Evolutionary conservation across 2,329 filamentous ascomycete species (phyloP), one percentile per base, ranked within the genome.

Genomic region (Neofusicoccum laricinum): DNA sequence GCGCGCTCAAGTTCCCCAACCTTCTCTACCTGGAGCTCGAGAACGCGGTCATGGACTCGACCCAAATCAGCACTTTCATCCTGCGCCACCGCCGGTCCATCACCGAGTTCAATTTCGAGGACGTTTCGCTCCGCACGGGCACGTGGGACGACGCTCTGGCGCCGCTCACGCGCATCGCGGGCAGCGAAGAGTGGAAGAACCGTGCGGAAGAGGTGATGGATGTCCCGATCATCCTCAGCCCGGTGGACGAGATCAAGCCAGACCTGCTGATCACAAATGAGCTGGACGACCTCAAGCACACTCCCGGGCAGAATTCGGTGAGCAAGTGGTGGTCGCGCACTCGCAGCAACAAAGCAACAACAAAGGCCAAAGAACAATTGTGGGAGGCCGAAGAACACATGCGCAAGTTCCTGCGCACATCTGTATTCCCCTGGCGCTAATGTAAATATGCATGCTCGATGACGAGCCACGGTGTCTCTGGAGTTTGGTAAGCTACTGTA

Each of bases 71-170:
- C 48, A 81, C 83, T 14, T 86, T 96, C 67, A 88, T 95, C 65
- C 78, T 81, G 57, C 79, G 81, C 12, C 91, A 96, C 77, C 84
- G 86, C 34, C 80, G 81, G 63, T 89, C 87, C 0, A 85, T 96
- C 50, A 83, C 85, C 67, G 90, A 94, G 72, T 92, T 94, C 72
- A 88, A 92, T 73, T 92, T 96, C 75, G 88, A 93, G 72, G 88
- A 91, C 67, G 88, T 93, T 17, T 81, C 85, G 34, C 83, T 96
- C 48, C 83, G 87, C 58, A 84, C 85, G 66, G 92, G 90, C 32
- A 89, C 82, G 64, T 96, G 92, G 92, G 90, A 95, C 65, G 89
- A 93, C 34, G 92, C 91, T 0, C 84, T 96, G n/a, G 86, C 87
- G 43, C 90, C 90, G 1, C 79, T 96, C 64, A 86, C 85, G 30